Percentiles rank a stretch among this genome's conserved stretches.
Conservation (phyloP, 2,329 filamentous ascomycete genomes). For the Penicillium sp. region DNA sequence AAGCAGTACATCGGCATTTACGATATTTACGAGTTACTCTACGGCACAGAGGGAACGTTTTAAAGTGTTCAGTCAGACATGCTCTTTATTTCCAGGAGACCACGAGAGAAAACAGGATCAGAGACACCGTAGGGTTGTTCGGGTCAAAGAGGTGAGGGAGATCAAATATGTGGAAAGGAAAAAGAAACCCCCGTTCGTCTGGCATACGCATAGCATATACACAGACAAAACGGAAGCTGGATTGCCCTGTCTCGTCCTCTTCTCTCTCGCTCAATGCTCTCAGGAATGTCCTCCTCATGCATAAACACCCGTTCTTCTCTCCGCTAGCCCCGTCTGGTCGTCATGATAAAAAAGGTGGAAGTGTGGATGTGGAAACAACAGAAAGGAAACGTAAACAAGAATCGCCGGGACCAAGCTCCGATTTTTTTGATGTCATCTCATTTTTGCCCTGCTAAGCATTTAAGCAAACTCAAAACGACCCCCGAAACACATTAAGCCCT, state of each 20-base stretch:
- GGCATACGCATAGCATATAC: not conserved
- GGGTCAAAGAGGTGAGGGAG: conserved; percentile 29
- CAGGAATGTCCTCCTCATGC: conserved; percentile 25
- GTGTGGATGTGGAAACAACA: conserved; percentile 21
- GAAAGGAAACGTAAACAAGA: conserved; percentile 24
- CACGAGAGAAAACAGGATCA: conserved; percentile 28
- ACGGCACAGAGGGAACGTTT: conserved; percentile 16
- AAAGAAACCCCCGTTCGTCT: conserved; percentile 16
- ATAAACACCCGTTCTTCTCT: conserved; percentile 21
- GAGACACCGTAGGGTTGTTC: conserved; percentile 27
- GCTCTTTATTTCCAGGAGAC: conserved; percentile 35
- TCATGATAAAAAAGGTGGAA: conserved; percentile 19
- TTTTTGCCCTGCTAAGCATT: conserved; percentile 12
- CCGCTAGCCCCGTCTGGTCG: conserved; percentile 30
- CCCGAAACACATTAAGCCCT: conserved; percentile 29
- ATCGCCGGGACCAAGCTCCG: conserved; percentile 29
- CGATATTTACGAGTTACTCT: not conserved
- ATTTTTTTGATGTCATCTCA: conserved; percentile 28
- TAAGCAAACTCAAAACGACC: conserved; percentile 25
- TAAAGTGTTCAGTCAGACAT: conserved; percentile 28
- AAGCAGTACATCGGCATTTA: not conserved
- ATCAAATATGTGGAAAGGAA: conserved; percentile 24
- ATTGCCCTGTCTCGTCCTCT: conserved; percentile 21
- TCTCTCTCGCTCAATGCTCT: conserved; percentile 27
- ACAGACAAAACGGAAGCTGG: conserved; percentile 7